Percentiles rank a stretch among this genome's conserved stretches.
These are phyloP conservation scores for Pseudonectria foliicola DNA, from an alignment of 2,329 filamentous ascomycete genomes.

Conservation along the genomic window DNA sequence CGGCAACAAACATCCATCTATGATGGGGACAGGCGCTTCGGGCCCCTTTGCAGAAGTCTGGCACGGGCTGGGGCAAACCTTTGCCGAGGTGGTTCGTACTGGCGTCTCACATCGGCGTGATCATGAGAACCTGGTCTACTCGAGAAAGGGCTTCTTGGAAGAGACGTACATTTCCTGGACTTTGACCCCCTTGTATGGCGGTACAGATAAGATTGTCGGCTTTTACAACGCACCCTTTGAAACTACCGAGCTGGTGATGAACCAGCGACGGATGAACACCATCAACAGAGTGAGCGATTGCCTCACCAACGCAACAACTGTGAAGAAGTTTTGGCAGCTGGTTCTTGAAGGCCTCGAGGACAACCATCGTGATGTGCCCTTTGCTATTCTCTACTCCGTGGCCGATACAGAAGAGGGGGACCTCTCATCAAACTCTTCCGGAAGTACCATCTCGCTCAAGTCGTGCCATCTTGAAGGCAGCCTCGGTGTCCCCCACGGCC, in stretches of 20 bases:
- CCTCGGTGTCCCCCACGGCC: conserved; percentile 28
- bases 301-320: conserved; percentile 24
- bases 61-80: conserved; percentile 24
- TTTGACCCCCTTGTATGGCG: conserved; percentile 31
- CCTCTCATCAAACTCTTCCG: conserved; percentile 26
- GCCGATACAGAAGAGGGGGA: conserved; percentile 31
- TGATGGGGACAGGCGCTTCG: conserved; percentile 52
- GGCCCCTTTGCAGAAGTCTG: conserved; percentile 49
- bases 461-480: conserved; percentile 30
- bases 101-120: conserved; percentile 27
- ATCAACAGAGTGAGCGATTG: conserved; percentile 26
- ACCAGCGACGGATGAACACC: conserved; percentile 26
- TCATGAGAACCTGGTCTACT: conserved; percentile 25
- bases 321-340: conserved; percentile 28
- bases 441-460: conserved; percentile 29
- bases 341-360: conserved; percentile 26
- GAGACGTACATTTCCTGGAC: conserved; percentile 34
- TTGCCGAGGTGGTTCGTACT: conserved; percentile 30
- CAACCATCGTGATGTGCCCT: conserved; percentile 32
- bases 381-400: conserved; percentile 35
- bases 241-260: conserved; percentile 27
- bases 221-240: conserved; percentile 35
- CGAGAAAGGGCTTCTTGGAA: conserved; percentile 29
- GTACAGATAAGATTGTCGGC: conserved; percentile 27
- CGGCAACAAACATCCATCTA: conserved; percentile 53